These are phyloP conservation scores for Penicillium sp. DNA, from an alignment of 2,329 filamentous ascomycete genomes.

Conservation along the genomic window DNA sequence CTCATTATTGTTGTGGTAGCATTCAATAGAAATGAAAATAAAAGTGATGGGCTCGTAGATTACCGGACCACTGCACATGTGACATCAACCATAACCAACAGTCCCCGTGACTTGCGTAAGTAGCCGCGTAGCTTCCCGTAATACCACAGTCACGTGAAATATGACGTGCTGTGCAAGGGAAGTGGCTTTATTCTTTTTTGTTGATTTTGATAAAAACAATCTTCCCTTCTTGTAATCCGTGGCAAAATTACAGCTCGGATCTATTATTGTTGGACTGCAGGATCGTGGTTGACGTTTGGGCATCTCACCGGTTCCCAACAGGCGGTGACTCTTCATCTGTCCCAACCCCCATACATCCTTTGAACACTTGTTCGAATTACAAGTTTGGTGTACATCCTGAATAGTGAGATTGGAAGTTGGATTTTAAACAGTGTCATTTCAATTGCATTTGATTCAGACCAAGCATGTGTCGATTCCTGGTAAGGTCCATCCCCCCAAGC, in stretches of 20 bases:
- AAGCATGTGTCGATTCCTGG: constrained; percentile 60
- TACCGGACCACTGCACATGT: constrained; percentile 12
- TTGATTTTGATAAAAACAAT: constrained; percentile 2
- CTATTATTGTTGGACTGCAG: background rate
- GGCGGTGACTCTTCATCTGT: constrained; percentile 22
- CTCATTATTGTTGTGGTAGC: constrained; percentile 56
- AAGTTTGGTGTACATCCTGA: background rate
- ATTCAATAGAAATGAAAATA: constrained; percentile 30
- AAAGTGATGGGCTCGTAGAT: constrained; percentile 9
- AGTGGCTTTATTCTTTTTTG: constrained; percentile 13
- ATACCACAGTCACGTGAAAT: constrained; percentile 30
- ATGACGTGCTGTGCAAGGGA: constrained; percentile 29
- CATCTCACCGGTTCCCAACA: constrained; percentile 10
- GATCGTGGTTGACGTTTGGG: constrained; percentile 5
- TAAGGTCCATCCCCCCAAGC: constrained; percentile 31
- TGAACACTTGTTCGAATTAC: background rate
- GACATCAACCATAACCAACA: constrained; percentile 24
- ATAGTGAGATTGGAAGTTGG: background rate
- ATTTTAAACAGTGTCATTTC: background rate
- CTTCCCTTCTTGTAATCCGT: background rate
- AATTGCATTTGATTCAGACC: background rate
- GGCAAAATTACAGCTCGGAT: background rate
- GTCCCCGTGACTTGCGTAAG: constrained; percentile 34
- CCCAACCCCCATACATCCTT: constrained; percentile 4
- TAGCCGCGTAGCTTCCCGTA: constrained; percentile 34